Base-by-base conservation (phyloP, 805 yeast genomes). In the Ogataea nitratoaversa region DNA sequence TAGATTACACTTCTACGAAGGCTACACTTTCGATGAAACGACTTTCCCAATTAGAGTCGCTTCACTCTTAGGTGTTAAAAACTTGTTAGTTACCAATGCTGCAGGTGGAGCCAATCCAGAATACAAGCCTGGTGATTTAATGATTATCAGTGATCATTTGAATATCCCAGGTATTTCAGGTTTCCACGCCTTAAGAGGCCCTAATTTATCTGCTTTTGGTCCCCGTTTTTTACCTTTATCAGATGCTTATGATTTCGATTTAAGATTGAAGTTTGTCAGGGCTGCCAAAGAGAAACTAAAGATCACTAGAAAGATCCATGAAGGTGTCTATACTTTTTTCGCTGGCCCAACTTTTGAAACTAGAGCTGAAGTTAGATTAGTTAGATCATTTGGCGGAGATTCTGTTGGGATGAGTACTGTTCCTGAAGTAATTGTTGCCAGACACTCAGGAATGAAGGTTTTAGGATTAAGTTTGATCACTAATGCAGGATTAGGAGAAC, bases 351-450 rank as follows among this genome's bases (percentile, higher is more conserved):
- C 96, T 1, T 91, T 83, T 62, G 99, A 91, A 66, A 76, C 86
- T 3, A 72, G 96, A 53, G 96, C 97, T 0, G 99, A 91, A 66
- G 84, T 83, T n/a, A 71, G 95, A 42, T 70, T 82, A 71, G 67
- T 91, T 34, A 62, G 79, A 44, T 50, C 66, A 5, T 48, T 84
- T 22, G 98, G 98, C 8, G 96, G 87, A 37, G 98, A 91, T 62
- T 85, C 93, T 0, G 98, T 90, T 2, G 98, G 98, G 4, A 91
- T 91, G 99, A 84, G 95, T 42, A 93, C 98, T 0, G 97, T 91
- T 25, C 97, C 99, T 0, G 99, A 91, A 63, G 95, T 88, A 2
- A 78, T 88, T 45, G 83, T 88, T 16, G 98, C 96, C 2, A 79
- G 95, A 59, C 98, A 93, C 60, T 74, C 81, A 43, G 95, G 90